These are phyloP conservation scores for Arachnomyces sp. DNA, from an alignment of 2,329 filamentous ascomycete species.

Conservation along the genomic window DNA sequence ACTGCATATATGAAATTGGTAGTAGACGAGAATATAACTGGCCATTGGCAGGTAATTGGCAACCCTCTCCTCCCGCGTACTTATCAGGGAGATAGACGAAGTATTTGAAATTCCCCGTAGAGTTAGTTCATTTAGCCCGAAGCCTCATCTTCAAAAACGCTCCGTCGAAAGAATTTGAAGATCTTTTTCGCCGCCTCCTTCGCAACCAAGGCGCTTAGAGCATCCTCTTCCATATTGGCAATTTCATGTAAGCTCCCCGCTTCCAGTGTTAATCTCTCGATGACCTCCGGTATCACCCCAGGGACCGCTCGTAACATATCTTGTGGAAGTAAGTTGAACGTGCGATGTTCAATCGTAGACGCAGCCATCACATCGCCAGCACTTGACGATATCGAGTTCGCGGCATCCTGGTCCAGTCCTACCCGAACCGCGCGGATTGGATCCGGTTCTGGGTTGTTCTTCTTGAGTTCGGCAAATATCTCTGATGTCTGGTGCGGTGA, in stretches of 20 bases:
- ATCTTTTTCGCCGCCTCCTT: constrained; percentile 69
- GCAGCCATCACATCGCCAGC: constrained; percentile 45
- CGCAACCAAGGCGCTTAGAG: constrained; percentile 67
- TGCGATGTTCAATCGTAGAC: constrained; percentile 47
- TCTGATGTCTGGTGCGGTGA: constrained; percentile 94
- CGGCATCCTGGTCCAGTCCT: constrained; percentile 57
- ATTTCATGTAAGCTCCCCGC: constrained; percentile 71
- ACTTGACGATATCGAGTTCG: constrained; percentile 22
- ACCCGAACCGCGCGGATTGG: constrained; percentile 77
- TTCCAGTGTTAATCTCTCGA: constrained; percentile 62
- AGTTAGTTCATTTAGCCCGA: too few relatives aligned
- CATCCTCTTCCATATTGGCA: constrained; percentile 71
- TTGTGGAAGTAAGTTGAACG: constrained; percentile 75
- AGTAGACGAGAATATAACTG: too few relatives aligned
- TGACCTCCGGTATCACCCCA: constrained; percentile 70
- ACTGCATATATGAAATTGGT: too few relatives aligned
- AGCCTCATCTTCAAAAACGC: constrained; percentile 42
- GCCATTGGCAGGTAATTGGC: too few relatives aligned
- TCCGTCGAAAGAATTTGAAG: constrained; percentile 67
- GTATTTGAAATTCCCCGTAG: too few relatives aligned
- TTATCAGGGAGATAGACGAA: too few relatives aligned
- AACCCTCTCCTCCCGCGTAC: too few relatives aligned
- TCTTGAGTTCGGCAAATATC: constrained; percentile 90
- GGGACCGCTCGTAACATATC: constrained; percentile 84
- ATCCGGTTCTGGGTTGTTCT: constrained; percentile 81